Evolutionary conservation across 2,329 filamentous ascomycete genomes (phyloP), one percentile per base, ranked within the genome.

Genomic region (Trichoderma breve): DNA sequence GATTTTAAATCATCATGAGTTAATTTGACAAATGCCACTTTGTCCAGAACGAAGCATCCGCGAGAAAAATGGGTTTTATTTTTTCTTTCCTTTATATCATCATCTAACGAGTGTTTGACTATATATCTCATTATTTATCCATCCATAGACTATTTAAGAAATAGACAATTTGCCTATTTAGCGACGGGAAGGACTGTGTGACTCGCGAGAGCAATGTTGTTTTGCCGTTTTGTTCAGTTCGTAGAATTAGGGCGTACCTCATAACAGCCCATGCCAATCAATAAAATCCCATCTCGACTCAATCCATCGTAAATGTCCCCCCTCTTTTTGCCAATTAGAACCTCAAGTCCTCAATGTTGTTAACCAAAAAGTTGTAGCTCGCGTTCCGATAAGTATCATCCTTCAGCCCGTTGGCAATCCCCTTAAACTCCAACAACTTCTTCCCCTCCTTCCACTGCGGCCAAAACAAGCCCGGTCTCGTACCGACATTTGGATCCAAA

Each of bases 401-500:
- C 63, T 82, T 57, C 2, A 79, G 62, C 15, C 72, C 75, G 7
- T 81, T 82, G 14, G 51, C 71, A 28, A 75, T 76, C 6, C 75
- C 76, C 24, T 76, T 81, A 72, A 86, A 86, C 77, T 85, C 82
- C 75, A 87, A 79, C 73, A 93, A 77, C 76, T 87, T 80, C 70
- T 85, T 83, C 1, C 77, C 78, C 3, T 81, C 76, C 36, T 76
- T 78, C 83, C 83, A 86, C 68, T 81, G 73, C 0, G 84, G 84
- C 84, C 84, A 86, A 14, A 74, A 74, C 28, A 78, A 76, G 34
- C 77, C 81, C 15, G 78, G 76, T 75, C 82, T 75, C 75, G 82
- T 74, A 73, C 83, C 87, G 21, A 83, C 80, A 76, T 95, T 95
- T 0, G 93, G 93, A 77, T 95, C 88, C 60, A 91, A 79, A 53